Percentiles rank a stretch among this genome's conserved stretches.
phyloP scores from a whole-genome alignment of 2,329 filamentous ascomycete species.

The Tolypocladium inflatum region DNA sequence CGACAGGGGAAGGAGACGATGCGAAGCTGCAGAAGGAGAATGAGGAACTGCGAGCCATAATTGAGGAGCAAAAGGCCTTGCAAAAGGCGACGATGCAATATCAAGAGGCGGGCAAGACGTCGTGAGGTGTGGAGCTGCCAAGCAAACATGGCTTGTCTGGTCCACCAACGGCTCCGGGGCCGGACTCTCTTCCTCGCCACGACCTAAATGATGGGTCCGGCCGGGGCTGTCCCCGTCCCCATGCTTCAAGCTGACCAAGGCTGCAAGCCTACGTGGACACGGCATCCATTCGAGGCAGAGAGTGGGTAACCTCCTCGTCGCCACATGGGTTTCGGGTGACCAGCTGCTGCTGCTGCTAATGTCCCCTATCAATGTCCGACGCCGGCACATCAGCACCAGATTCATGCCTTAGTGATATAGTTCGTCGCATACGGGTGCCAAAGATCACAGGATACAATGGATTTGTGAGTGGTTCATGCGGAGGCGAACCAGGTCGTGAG shows the following conservation, averaged over 20 bases:
- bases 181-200: background rate
- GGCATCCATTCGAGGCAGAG: background rate
- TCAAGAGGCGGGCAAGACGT: background rate
- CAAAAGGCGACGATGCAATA: slow-evolving; percentile 10
- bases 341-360: too few relatives aligned
- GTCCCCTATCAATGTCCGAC: too few relatives aligned
- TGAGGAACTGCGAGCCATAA: slow-evolving; percentile 33
- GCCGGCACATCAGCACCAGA: too few relatives aligned
- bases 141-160: background rate
- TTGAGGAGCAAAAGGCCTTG: slow-evolving; percentile 29
- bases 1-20: slow-evolving; percentile 8
- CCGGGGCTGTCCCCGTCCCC: background rate
- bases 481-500: background rate
- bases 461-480: background rate
- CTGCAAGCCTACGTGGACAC: background rate
- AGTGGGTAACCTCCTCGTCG: background rate
- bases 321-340: too few relatives aligned
- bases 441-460: background rate
- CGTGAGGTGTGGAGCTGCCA: background rate
- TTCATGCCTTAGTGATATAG: background rate
- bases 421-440: too few relatives aligned
- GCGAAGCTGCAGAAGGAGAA: slow-evolving; percentile 25
- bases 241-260: background rate
- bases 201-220: background rate
- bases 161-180: background rate